Percentiles rank a stretch among this genome's conserved stretches.
Conservation (phyloP, 768 basidiomycete genomes). For the Lentinula lateritia region DNA sequence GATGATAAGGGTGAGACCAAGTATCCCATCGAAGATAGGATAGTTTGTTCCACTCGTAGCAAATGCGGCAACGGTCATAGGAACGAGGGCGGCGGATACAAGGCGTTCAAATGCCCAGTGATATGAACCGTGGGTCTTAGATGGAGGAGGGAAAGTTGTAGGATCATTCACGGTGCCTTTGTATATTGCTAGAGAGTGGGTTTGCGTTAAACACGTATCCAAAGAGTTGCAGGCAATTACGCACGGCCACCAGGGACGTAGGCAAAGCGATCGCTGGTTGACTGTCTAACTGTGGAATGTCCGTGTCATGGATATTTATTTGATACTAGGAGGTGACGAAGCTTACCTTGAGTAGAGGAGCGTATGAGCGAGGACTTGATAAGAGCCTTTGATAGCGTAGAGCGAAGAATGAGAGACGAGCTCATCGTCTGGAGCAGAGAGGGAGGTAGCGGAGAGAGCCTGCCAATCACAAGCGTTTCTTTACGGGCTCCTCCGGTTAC, state of each 20-base stretch:
- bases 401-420: conserved; percentile 41
- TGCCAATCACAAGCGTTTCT: conserved; percentile 8
- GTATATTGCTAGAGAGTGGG: conserved; percentile 57
- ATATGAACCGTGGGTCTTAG: conserved; percentile 81
- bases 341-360: conserved; percentile 38
- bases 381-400: conserved; percentile 39
- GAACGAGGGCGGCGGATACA: conserved; percentile 82
- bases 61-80: conserved; percentile 82
- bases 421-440: conserved; percentile 34
- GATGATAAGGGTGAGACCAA: conserved; percentile 83
- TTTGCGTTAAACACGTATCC: conserved; percentile 13
- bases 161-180: conserved; percentile 95
- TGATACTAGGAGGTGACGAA: not conserved
- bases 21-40: conserved; percentile 85
- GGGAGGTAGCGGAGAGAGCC: not conserved
- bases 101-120: conserved; percentile 93
- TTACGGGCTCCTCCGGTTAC: conserved; percentile 1
- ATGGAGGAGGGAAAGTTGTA: conserved; percentile 80
- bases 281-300: conserved; percentile 9
- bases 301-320: conserved; percentile 3
- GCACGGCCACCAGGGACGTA: conserved; percentile 72
- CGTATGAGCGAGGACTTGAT: conserved; percentile 34
- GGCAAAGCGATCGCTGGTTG: conserved; percentile 17
- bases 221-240: conserved; percentile 21
- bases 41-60: conserved; percentile 70